These are phyloP conservation scores for Pythium insidiosum DNA, from an alignment of 352 stramenopile genomes.

Conservation along the genomic window DNA sequence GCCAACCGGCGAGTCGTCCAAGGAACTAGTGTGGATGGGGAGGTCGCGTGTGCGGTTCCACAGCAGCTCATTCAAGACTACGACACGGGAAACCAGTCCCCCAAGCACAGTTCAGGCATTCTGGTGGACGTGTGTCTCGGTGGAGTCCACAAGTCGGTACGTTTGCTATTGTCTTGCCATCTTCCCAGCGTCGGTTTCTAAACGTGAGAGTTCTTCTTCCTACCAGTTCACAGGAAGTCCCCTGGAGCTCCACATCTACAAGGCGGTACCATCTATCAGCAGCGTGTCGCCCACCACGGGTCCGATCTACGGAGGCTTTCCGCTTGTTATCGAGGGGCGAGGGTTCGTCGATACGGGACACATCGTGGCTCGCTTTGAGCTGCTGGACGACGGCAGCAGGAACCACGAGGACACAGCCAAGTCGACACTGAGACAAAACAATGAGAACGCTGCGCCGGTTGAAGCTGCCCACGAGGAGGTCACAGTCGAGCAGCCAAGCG, in stretches of 20 bases:
- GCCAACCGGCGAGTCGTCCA: slow-evolving; percentile 4
- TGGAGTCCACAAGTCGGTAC: slow-evolving; percentile 40
- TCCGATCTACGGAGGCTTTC: slow-evolving; percentile 63
- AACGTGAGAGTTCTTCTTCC: not conserved
- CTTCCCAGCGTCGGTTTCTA: too few relatives aligned
- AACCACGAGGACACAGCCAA: slow-evolving; percentile 3
- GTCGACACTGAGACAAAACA: too few relatives aligned
- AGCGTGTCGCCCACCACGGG: slow-evolving; percentile 57
- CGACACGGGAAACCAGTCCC: not conserved
- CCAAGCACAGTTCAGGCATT: slow-evolving; percentile 18
- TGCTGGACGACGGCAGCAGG: slow-evolving; percentile 19
- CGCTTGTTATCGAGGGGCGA: slow-evolving; percentile 45
- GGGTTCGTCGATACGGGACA: slow-evolving; percentile 56
- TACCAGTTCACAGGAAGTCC: slow-evolving; percentile 47
- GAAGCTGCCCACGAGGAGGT: too few relatives aligned
- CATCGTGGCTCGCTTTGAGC: slow-evolving; percentile 56
- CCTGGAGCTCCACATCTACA: slow-evolving; percentile 45
- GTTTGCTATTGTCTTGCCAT: too few relatives aligned
- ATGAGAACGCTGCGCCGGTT: too few relatives aligned
- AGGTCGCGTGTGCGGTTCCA: slow-evolving; percentile 13
- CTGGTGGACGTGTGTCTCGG: slow-evolving; percentile 59
- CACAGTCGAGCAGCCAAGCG: slow-evolving; percentile 6
- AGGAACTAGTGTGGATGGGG: slow-evolving; percentile 16
- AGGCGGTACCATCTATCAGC: slow-evolving; percentile 24
- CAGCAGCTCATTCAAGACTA: not conserved